Percentiles rank a stretch among this genome's conserved stretches.
phyloP scores from a whole-genome alignment of 208 protist genomes.

The Crithidia fasciculata region DNA sequence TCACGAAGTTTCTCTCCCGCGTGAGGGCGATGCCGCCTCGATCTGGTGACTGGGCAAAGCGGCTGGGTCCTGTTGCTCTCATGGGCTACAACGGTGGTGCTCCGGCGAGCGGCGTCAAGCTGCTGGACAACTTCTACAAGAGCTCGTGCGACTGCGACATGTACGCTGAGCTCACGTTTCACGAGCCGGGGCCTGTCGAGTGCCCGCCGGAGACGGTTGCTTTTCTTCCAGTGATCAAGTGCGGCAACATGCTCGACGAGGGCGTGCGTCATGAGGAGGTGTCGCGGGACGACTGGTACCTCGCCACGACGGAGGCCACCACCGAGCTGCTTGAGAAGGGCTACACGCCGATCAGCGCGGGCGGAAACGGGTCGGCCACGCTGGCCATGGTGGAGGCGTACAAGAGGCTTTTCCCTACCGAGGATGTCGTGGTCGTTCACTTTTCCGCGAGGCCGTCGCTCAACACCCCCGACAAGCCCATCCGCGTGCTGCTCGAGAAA shows the following conservation, averaged over 20 bases:
- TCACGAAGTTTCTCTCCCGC: constrained; percentile 66
- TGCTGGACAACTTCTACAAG: constrained; percentile 65
- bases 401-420: constrained; percentile 73
- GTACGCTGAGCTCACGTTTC: constrained; percentile 80
- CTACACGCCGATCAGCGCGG: constrained; percentile 77
- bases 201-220: constrained; percentile 80
- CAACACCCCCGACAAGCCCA: constrained; percentile 34
- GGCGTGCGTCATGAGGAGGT: background rate
- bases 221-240: constrained; percentile 79
- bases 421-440: constrained; percentile 82
- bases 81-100: constrained; percentile 60
- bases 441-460: constrained; percentile 66
- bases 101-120: constrained; percentile 30
- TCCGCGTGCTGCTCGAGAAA: constrained; percentile 79
- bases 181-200: constrained; percentile 72
- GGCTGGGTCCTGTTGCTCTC: constrained; percentile 75
- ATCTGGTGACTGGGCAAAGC: constrained; percentile 72
- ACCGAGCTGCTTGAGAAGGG: constrained; percentile 82
- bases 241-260: constrained; percentile 60
- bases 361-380: constrained; percentile 75
- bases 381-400: constrained; percentile 81
- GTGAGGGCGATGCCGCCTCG: constrained; percentile 62
- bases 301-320: constrained; percentile 54
- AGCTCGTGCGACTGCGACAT: constrained; percentile 72
- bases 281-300: constrained; percentile 70